A percentile compares a stretch with the other conserved stretches of the same genome.
Evolutionary conservation across 352 stramenopile genomes (phyloP).

Genomic region (Pythium coloratum): DNA sequence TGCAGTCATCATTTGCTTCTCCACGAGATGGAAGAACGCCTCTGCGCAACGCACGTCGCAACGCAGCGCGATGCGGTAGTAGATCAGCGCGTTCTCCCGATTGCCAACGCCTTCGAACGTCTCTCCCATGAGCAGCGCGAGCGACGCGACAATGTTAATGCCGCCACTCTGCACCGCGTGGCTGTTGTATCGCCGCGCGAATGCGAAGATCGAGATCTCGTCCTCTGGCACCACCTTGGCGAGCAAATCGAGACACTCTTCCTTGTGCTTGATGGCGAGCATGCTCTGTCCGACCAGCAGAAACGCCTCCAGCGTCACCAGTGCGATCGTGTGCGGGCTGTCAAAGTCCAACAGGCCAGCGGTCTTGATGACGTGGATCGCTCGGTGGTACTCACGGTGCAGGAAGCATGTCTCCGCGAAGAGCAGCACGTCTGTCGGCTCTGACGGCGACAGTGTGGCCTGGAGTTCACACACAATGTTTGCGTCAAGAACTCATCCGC

Average conservation of each 20-base stretch:
- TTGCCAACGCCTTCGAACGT: slow-evolving; percentile 85
- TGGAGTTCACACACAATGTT: slow-evolving; percentile 17
- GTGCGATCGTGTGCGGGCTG: slow-evolving; percentile 18
- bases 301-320: slow-evolving; percentile 45
- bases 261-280: slow-evolving; percentile 81
- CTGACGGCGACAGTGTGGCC: slow-evolving; percentile 48
- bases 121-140: slow-evolving; percentile 81
- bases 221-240: slow-evolving; percentile 56
- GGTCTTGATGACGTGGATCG: slow-evolving; percentile 72
- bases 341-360: slow-evolving; percentile 42
- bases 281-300: slow-evolving; percentile 72
- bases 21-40: slow-evolving; percentile 83
- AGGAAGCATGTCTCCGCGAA: slow-evolving; percentile 76
- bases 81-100: slow-evolving; percentile 73
- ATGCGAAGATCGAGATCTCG: slow-evolving; percentile 52
- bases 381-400: slow-evolving; percentile 71
- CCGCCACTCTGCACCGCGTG: slow-evolving; percentile 18
- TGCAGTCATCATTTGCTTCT: slow-evolving; percentile 83
- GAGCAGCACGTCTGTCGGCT: slow-evolving; percentile 61
- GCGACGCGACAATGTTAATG: slow-evolving; percentile 78
- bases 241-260: slow-evolving; percentile 79
- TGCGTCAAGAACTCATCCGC: neutral
- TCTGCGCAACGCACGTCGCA: slow-evolving; percentile 79
- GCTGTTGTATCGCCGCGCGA: slow-evolving; percentile 40
- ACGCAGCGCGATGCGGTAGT: slow-evolving; percentile 71